A percentile compares a stretch with the other conserved stretches of the same genome.
These are phyloP conservation scores for Avena sativa DNA, from an alignment of 176 grass and related monocot species.

Conservation along the genomic window DNA sequence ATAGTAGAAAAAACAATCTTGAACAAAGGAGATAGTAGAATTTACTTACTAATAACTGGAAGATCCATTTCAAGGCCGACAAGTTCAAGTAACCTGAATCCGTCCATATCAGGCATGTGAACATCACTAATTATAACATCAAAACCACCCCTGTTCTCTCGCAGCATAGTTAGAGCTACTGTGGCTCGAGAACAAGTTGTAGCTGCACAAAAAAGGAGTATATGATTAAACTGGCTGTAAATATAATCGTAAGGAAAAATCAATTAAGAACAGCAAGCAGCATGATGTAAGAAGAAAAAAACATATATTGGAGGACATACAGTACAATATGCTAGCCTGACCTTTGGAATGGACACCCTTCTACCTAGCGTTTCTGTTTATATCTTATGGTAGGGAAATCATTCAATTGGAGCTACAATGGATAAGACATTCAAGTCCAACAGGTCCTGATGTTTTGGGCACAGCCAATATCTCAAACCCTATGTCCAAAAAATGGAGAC, in stretches of 20 bases:
- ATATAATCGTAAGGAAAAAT: neutral
- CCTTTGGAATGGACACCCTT: neutral
- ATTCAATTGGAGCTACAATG: constrained; percentile 11
- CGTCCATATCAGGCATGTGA: constrained; percentile 99
- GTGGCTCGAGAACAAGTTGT: constrained; percentile 86
- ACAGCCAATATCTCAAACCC: neutral
- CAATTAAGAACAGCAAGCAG: neutral
- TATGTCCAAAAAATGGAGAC: constrained; percentile 23
- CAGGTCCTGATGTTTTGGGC: neutral
- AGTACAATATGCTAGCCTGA: neutral
- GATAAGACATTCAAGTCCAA: constrained; percentile 8
- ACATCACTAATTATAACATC: constrained; percentile 98
- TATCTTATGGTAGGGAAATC: neutral
- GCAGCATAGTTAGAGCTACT: constrained; percentile 78
- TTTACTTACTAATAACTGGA: constrained; percentile 98
- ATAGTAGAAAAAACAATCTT: constrained; percentile 3
- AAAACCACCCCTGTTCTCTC: constrained; percentile 86
- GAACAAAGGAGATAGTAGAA: constrained; percentile 11
- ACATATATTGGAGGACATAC: neutral
- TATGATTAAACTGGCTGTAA: constrained; percentile 1
- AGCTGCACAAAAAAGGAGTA: constrained; percentile 58
- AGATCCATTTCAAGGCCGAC: constrained; percentile 99
- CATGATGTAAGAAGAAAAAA: constrained; percentile 8
- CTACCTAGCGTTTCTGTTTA: neutral
- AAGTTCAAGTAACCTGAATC: constrained; percentile 94